These are phyloP conservation scores for Globisporangium alternatum DNA, from an alignment of 352 stramenopile genomes.

Conservation along the genomic window DNA sequence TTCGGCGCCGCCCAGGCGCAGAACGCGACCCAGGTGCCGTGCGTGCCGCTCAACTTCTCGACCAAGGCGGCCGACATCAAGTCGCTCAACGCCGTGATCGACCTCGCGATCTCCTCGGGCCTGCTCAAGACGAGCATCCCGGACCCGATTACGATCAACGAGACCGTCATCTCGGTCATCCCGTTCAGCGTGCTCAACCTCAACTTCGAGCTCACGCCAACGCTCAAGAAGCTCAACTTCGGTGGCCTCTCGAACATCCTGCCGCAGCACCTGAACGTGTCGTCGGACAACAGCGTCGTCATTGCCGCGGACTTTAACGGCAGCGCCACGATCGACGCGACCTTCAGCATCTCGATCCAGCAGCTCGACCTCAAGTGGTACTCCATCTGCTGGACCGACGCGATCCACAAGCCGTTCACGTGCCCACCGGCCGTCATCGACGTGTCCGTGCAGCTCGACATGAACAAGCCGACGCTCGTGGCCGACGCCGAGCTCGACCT, in stretches of 20 bases:
- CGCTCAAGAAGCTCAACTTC: constrained; percentile 45
- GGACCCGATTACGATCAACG: constrained; percentile 21
- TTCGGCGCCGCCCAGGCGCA: constrained; percentile 15
- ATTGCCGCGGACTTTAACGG: constrained; percentile 46
- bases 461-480: constrained; percentile 20
- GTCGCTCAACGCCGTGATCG: constrained; percentile 45
- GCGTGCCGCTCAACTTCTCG: constrained; percentile 39
- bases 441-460: constrained; percentile 26
- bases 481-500: constrained; percentile 21
- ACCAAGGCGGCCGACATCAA: constrained; percentile 40
- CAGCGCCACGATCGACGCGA: constrained; percentile 31
- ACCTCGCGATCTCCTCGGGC: constrained; percentile 25
- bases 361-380: constrained; percentile 64
- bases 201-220: constrained; percentile 49
- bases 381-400: constrained; percentile 56
- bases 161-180: constrained; percentile 22
- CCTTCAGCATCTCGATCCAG: constrained; percentile 41
- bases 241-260: constrained; percentile 39
- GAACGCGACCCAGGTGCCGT: constrained; percentile 24
- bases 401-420: constrained; percentile 36
- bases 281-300: constrained; percentile 29
- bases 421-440: constrained; percentile 35
- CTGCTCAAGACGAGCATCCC: constrained; percentile 26
- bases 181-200: constrained; percentile 41
- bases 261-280: constrained; percentile 52